Base-by-base conservation (phyloP, 2,329 filamentous ascomycete genomes). In the Arthrobotrys conoides region DNA sequence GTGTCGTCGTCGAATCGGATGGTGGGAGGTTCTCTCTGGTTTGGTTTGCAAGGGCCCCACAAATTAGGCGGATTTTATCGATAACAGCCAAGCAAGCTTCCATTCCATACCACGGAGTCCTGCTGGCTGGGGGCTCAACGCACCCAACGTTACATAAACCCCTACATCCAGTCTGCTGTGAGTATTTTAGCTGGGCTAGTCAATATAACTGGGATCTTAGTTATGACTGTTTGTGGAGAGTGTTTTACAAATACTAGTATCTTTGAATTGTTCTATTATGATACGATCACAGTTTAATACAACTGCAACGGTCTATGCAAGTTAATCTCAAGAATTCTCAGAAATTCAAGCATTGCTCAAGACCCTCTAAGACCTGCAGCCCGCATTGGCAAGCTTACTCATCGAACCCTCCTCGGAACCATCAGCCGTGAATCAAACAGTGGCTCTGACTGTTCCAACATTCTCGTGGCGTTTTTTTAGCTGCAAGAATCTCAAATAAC, bases 51-150 rank as follows among this genome's bases (percentile, higher is more conserved):
- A n/a, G 41, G 51, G 53, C 71, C 65, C 65, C 71, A 76, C 71
- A 70, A 53, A 67, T 61, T 51, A 46, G 33, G 27, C 41, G 67
- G 51, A 30, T 49, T 66, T 71, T 77, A 77, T 77, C 67, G 73
- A 77, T 77, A 77, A 66, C 48, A 8, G 20, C 24, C 48, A 41
- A 5, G 49, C 3, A 10, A 38, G 36, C 36, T 10, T 14, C 36
- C 36, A 12, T 38, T n/a, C 24, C 18, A 1, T 3, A 49, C 9
- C 1, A 41, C 22, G 14, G 55, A 38, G 12, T 8, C 36, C 6
- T n/a, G n/a, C 27, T 30, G 12, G 12, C 36, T 38, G 36, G 9
- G 9, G 12, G 9, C 12, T 38, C 72, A 77, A 61, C 53, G 55
- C 55, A 61, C 3, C 36, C 18, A 5, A 9, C 20, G 2, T 5